Evolutionary conservation across 768 basidiomycete species (phyloP).

Genomic region (Boletales sp.): DNA sequence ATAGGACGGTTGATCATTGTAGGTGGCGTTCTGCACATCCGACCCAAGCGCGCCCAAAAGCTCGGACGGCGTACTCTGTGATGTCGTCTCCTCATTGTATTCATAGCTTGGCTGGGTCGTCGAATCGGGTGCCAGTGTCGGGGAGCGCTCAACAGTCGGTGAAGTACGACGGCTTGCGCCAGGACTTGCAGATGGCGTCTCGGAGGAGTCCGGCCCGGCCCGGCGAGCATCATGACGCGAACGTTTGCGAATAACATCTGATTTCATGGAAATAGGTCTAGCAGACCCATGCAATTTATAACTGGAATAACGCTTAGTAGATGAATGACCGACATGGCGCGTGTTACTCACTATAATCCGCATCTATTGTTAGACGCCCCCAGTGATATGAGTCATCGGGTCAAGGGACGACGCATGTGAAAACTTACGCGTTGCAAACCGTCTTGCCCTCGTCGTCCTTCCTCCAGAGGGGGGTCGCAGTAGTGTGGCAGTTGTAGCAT

Average conservation of each 20-base stretch:
- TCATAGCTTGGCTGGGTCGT: constrained; percentile 57
- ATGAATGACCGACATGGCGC: not conserved
- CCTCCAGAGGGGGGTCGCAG: constrained; percentile 84
- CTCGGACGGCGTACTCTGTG: constrained; percentile 46
- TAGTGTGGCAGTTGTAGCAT: constrained; percentile 89
- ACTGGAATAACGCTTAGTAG: constrained; percentile 27
- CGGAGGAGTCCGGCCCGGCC: constrained; percentile 46
- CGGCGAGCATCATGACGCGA: constrained; percentile 78
- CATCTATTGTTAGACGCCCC: constrained; percentile 44
- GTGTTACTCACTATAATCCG: constrained; percentile 60
- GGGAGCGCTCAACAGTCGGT: constrained; percentile 56
- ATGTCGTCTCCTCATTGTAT: constrained; percentile 42
- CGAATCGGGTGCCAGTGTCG: constrained; percentile 68
- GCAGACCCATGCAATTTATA: constrained; percentile 85
- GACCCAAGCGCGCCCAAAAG: constrained; percentile 44
- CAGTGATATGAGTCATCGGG: constrained; percentile 10
- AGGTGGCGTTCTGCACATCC: constrained; percentile 23
- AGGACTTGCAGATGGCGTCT: constrained; percentile 73
- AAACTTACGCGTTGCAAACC: constrained; percentile 84
- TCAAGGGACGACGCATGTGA: not conserved
- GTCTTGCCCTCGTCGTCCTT: constrained; percentile 92
- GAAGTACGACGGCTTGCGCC: constrained; percentile 72
- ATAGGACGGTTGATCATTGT: constrained; percentile 27
- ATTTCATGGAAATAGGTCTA: constrained; percentile 88
- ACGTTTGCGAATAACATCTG: constrained; percentile 84